Conservation (phyloP, 441 rosid genomes). For the Euphorbia schlechtendalii region DNA sequence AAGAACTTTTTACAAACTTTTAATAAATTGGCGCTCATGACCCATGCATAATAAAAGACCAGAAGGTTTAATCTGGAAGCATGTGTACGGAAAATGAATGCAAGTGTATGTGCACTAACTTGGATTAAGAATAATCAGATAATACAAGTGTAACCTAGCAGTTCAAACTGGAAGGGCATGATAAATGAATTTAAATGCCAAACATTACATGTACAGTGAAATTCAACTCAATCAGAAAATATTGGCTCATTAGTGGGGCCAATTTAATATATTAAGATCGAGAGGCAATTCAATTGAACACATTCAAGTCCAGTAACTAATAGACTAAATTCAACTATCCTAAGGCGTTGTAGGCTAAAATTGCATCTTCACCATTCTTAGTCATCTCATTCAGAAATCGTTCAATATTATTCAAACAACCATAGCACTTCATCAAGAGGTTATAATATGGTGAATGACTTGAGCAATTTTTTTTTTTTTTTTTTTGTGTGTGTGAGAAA, state of each 20-base stretch:
- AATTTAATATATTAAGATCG: background rate
- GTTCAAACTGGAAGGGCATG: background rate
- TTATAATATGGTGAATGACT: no score
- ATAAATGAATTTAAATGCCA: conserved; percentile 1
- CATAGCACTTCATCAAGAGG: conserved; percentile 63
- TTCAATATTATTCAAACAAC: conserved; percentile 43
- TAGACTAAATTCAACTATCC: background rate
- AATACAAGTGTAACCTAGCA: no score
- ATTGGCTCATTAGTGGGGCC: background rate
- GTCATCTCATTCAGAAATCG: conserved; percentile 42
- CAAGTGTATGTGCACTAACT: background rate
- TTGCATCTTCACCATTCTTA: conserved; percentile 22
- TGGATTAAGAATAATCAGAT: background rate
- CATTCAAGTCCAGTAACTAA: background rate
- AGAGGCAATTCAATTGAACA: background rate
- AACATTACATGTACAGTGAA: background rate
- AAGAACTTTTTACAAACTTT: no score
- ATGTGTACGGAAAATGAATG: background rate
- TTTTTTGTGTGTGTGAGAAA: conserved; percentile 4
- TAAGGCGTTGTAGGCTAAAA: background rate
- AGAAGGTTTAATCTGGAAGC: background rate
- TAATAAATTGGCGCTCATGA: no score
- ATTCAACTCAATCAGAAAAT: background rate
- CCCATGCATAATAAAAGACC: no score
- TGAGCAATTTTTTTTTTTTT: background rate